These are phyloP conservation scores for Antrodiella citrinella DNA, from an alignment of 768 basidiomycete genomes.

Conservation along the genomic window DNA sequence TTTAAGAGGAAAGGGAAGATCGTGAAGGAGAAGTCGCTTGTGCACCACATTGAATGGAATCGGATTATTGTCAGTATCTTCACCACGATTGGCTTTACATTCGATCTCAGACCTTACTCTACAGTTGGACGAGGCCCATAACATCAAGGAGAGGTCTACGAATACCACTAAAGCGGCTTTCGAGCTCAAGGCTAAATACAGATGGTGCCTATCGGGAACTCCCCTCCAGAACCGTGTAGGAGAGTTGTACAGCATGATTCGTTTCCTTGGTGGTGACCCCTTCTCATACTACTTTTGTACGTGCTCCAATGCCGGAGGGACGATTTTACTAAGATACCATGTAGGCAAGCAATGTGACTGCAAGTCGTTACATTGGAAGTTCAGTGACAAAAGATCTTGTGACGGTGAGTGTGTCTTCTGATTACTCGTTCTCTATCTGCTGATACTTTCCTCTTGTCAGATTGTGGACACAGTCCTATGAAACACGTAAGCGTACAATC, in stretches of 20 bases:
- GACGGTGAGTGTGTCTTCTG: conserved; percentile 46
- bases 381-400: conserved; percentile 73
- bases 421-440: neutral
- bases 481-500: conserved; percentile 45
- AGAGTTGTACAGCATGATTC: conserved; percentile 89
- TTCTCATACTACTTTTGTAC: conserved; percentile 88
- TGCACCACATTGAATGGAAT: conserved; percentile 84
- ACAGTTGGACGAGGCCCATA: conserved; percentile 93
- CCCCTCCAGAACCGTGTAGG: conserved; percentile 98
- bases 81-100: neutral
- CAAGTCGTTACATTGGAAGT: conserved; percentile 94
- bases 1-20: conserved; percentile 82
- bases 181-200: conserved; percentile 68
- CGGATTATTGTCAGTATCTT: conserved; percentile 53
- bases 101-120: conserved; percentile 3
- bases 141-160: conserved; percentile 91
- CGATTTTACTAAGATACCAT: too few relatives aligned
- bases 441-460: conserved; percentile 28
- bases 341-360: conserved; percentile 88
- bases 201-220: conserved; percentile 96
- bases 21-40: conserved; percentile 79
- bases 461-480: conserved; percentile 82
- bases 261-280: conserved; percentile 90
- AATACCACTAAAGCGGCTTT: conserved; percentile 98
- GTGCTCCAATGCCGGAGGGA: too few relatives aligned